Evolutionary conservation across 495 filamentous ascomycete genomes (phyloP), one percentile per base, ranked within the genome.

Genomic region (Bathelium albidoporum): DNA sequence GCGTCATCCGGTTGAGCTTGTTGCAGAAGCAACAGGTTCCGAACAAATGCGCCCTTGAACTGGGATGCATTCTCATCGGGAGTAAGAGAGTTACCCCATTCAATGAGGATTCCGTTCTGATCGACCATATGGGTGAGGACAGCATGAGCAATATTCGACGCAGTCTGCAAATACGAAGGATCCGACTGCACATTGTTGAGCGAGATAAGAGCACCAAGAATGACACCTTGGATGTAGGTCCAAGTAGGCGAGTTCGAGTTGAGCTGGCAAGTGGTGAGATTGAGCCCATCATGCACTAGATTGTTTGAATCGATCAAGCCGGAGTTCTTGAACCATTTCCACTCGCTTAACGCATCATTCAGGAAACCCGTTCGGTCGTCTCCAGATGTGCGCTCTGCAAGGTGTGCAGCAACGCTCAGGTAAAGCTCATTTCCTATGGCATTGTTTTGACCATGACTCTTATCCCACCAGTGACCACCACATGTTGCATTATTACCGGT

Each of bases 191-290:
- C 85, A 62, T 72, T 75, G 70, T 78, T 73, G 59, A 91, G 76
- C 73, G 91, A 88, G 52, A 87, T 83, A 1, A 91, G 79, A 0
- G 80, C 89, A 16, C 88, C 88, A 14, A 91, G 79, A 39, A 91
- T 77, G 31, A 90, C 87, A 41, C 88, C 89, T 73, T 93, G 89
- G 75, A 91, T 93, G 76, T 93, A 93, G 0, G 86, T 83, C 82
- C 83, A 91, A 55, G 84, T 81, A 9, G 79, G 78, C 36, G 74
- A 72, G 32, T 79, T 79, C 11, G 66, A 36, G 71, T 90, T 88
- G 72, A 85, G 87, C 64, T 80, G 76, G 76, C 87, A 90, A 39
- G 73, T 78, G 2, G 71, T 71, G 10, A 70, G 55, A 63, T 80
- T 73, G 22, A 93, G 79, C 10, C 87, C 87, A 68, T 93, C 88